Evolutionary conservation across 2,329 filamentous ascomycete genomes (phyloP).

Genomic region (Alternaria atra): DNA sequence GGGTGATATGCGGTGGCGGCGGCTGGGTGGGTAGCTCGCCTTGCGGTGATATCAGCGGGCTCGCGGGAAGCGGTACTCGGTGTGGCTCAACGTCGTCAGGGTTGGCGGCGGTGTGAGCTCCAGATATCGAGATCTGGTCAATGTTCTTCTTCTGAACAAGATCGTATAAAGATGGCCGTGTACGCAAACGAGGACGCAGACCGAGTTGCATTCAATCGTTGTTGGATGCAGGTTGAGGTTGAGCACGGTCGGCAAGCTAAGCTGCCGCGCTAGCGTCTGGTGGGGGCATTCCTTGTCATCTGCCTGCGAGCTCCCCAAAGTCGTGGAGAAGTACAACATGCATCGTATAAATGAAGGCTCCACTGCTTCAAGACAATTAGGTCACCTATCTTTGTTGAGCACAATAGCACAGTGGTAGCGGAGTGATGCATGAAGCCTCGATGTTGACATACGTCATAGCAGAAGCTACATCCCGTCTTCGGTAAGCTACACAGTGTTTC

Average conservation of each 20-base stretch:
- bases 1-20: conserved; percentile 35
- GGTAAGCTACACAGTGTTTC: conserved; percentile 9
- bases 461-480: conserved; percentile 11
- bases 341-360: background rate
- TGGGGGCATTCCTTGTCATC: conserved; percentile 26
- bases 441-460: conserved; percentile 27
- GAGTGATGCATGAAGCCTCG: background rate
- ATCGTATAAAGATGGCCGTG: conserved; percentile 70
- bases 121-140: conserved; percentile 55
- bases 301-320: conserved; percentile 5
- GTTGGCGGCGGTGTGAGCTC: conserved; percentile 27
- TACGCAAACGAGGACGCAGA: conserved; percentile 65
- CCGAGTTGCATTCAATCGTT: conserved; percentile 61
- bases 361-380: background rate
- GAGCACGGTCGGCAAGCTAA: conserved; percentile 19
- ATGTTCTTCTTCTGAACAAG: conserved; percentile 64
- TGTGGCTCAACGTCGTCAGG: conserved; percentile 41
- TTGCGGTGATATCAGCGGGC: conserved; percentile 43
- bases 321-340: background rate
- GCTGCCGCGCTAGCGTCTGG: conserved; percentile 24
- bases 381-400: background rate
- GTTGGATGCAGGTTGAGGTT: conserved; percentile 33
- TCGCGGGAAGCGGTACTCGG: conserved; percentile 48
- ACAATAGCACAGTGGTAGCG: background rate
- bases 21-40: conserved; percentile 34